Evolutionary conservation across 2,329 filamentous ascomycete species (phyloP).

Genomic region (Colletotrichum orchidophilum): DNA sequence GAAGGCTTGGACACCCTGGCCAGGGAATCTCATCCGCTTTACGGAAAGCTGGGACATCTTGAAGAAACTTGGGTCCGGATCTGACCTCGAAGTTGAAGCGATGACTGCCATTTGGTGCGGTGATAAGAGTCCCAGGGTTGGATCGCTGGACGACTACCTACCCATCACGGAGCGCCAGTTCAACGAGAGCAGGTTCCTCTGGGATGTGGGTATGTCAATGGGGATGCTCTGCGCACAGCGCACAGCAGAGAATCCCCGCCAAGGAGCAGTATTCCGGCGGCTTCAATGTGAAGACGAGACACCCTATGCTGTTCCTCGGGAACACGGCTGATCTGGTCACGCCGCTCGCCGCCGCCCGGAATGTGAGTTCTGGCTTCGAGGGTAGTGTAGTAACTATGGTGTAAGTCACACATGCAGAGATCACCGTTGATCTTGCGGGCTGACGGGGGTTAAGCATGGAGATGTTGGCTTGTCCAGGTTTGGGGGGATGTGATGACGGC

Average conservation of each 20-base stretch:
- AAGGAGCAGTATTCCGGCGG: constrained; percentile 46
- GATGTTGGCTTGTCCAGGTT: constrained; percentile 29
- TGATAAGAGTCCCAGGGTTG: constrained; percentile 41
- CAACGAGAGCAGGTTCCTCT: constrained; percentile 41
- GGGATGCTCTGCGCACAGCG: constrained; percentile 45
- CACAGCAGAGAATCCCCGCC: constrained; percentile 49
- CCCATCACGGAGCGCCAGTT: constrained; percentile 38
- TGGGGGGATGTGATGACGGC: constrained; percentile 10
- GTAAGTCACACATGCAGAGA: constrained; percentile 39
- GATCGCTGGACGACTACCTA: constrained; percentile 40
- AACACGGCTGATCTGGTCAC: constrained; percentile 51
- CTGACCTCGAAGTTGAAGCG: constrained; percentile 7
- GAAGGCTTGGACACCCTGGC: constrained; percentile 18
- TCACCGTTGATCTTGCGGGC: not conserved
- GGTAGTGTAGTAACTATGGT: constrained; percentile 49
- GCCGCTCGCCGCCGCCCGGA: constrained; percentile 48
- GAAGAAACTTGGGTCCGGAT: not conserved
- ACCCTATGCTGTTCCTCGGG: constrained; percentile 48
- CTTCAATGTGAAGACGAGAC: constrained; percentile 44
- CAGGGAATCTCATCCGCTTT: not conserved
- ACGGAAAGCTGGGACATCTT: not conserved
- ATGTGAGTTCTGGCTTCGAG: constrained; percentile 47
- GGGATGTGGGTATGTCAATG: constrained; percentile 31
- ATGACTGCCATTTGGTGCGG: constrained; percentile 45
- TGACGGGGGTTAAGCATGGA: not conserved